A percentile compares a stretch with the other conserved stretches of the same genome.
Conservation (phyloP, 2,329 filamentous ascomycete genomes). For the Raffaelea albimanens region DNA sequence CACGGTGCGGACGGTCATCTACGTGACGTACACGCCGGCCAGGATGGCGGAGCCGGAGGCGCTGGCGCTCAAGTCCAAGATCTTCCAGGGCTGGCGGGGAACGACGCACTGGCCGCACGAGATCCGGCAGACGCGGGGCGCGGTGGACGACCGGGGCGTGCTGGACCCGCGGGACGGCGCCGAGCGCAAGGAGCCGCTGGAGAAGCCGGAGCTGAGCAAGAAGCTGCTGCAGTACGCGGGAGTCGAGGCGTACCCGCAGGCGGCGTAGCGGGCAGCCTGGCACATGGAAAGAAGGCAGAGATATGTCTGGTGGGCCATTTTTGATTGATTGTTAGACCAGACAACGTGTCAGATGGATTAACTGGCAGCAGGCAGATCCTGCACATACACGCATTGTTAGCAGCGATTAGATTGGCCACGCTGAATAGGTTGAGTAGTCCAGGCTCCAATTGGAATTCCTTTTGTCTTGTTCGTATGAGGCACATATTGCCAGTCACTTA, state of each 20-base stretch:
- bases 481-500: too few relatives aligned
- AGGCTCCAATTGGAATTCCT: too few relatives aligned
- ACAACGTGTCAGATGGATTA: too few relatives aligned
- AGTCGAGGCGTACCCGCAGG: not conserved
- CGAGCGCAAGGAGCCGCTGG: conserved; percentile 22
- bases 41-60: conserved; percentile 19
- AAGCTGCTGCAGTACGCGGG: not conserved
- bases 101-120: conserved; percentile 20
- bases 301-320: too few relatives aligned
- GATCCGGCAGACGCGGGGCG: not conserved
- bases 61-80: conserved; percentile 18
- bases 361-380: too few relatives aligned
- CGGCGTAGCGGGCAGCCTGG: too few relatives aligned
- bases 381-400: too few relatives aligned
- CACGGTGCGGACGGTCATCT: conserved; percentile 22
- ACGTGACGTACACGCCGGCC: conserved; percentile 25
- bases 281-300: too few relatives aligned
- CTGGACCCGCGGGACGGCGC: not conserved
- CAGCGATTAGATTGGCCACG: too few relatives aligned
- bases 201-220: not conserved
- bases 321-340: too few relatives aligned
- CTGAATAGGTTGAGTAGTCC: too few relatives aligned
- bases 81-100: conserved; percentile 18
- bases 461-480: too few relatives aligned
- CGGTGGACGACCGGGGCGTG: not conserved